phyloP scores from a whole-genome alignment of 2,329 filamentous ascomycete genomes.

The Colletotrichum tropicicola region DNA sequence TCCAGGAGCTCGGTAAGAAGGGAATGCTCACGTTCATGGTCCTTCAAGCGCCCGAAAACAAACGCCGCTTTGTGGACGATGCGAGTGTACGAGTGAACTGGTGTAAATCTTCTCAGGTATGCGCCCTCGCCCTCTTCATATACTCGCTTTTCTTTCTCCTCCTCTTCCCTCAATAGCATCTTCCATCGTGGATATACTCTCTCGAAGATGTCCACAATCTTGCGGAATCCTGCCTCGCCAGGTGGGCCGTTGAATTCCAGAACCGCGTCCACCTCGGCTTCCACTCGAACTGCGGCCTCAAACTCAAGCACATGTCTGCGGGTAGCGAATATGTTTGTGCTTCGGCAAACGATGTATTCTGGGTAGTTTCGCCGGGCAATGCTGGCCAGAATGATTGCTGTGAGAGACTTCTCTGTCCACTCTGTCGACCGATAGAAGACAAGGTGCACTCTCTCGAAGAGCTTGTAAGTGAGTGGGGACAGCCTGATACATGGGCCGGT shows the following conservation, averaged over 20 bases:
- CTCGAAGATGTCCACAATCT: conserved; percentile 77
- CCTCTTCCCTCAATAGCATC: conserved; percentile 75
- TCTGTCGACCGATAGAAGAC: conserved; percentile 96
- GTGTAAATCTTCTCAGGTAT: conserved; percentile 89
- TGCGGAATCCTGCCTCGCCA: conserved; percentile 70
- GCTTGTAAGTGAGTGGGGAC: conserved; percentile 73
- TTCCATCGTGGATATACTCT: conserved; percentile 85
- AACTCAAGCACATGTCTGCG: conserved; percentile 84
- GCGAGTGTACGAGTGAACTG: conserved; percentile 91
- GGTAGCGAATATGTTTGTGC: conserved; percentile 86
- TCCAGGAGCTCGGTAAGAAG: conserved; percentile 78
- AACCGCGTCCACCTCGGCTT: conserved; percentile 82
- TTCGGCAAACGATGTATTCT: conserved; percentile 88
- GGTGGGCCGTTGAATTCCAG: conserved; percentile 82
- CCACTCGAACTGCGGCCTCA: conserved; percentile 83
- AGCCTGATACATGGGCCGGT: conserved; percentile 88
- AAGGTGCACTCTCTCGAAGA: conserved; percentile 94
- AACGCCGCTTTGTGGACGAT: conserved; percentile 89
- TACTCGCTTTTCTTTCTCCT: conserved; percentile 77
- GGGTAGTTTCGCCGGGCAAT: conserved; percentile 90
- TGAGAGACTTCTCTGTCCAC: conserved; percentile 97
- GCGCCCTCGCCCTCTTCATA: conserved; percentile 87
- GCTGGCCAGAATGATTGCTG: conserved; percentile 91
- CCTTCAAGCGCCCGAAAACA: conserved; percentile 82
- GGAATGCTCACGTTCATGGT: conserved; percentile 79